Conservation (phyloP, 2,329 filamentous ascomycete species). For the Nemania sp. region DNA sequence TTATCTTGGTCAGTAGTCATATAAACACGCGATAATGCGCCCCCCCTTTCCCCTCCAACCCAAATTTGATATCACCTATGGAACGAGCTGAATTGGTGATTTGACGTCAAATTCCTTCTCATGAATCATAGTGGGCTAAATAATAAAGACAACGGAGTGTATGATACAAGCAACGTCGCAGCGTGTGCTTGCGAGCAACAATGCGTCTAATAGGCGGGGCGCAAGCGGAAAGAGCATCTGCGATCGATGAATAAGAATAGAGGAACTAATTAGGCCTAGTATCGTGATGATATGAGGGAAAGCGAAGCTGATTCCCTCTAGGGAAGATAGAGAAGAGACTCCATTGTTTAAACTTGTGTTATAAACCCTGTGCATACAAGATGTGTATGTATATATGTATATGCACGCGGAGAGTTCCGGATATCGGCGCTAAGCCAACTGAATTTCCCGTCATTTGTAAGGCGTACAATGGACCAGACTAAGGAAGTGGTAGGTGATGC, state of each 20-base stretch:
- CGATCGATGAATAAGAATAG: neutral
- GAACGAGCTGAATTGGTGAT: neutral
- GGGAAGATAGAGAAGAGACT: neutral
- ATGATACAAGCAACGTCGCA: neutral
- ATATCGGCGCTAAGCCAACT: neutral
- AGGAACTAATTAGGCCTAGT: neutral
- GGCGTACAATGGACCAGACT: neutral
- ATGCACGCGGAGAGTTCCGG: neutral
- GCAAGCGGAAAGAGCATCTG: neutral
- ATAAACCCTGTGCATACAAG: neutral
- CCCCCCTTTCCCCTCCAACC: too few relatives aligned
- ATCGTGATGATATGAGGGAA: neutral
- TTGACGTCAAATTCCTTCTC: neutral
- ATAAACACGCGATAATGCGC: neutral
- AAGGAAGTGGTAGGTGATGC: neutral
- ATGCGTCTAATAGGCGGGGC: neutral
- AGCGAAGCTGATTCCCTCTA: neutral
- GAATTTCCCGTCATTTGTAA: neutral
- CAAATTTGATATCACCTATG: neutral
- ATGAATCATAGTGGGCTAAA: neutral
- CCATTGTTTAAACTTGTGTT: neutral
- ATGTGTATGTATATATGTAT: slow-evolving; percentile 1
- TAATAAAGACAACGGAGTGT: neutral
- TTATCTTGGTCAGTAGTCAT: neutral
- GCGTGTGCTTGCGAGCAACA: neutral